Base-by-base conservation (phyloP, 257 asterid genomes). In the Salvia hispanica region DNA sequence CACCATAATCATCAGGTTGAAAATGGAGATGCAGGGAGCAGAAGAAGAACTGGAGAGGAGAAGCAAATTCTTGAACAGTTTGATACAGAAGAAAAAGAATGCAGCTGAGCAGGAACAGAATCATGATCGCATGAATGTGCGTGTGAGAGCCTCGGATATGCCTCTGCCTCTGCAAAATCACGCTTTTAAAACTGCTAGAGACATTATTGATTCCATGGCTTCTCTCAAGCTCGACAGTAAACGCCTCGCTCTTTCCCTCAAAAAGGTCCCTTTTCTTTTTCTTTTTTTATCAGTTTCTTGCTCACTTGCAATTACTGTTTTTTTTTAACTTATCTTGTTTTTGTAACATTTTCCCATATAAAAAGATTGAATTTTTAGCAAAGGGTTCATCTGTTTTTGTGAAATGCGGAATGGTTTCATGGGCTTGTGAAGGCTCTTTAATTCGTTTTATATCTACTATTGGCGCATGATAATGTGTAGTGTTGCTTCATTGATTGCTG, bases 141-240 rank as follows among this genome's bases (percentile, higher is more conserved):
- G 88, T 5, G 88, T 89, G 45, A 85, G 95, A 73, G 96, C 96
- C 36, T 76, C 95, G 4, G 98, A 89, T 28, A 92, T 92, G 96
- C 79, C 95, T 43, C 40, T 75, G 54, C 42, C 83, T 71, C 58
- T 89, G 72, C 98, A 92, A 59, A 83, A 85, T 54, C 90, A 80
- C 43, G 98, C 98, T 13, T 87, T 92, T 25, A 76, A 75, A 33
- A 71, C 82, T 59, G 80, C 95, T 7, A 75, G 80, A 77, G 56
- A 72, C 58, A 55, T 72, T 72, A 77, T 92, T 61, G 78, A 82
- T 34, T 78, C 95, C 76, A 88, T 81, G 86, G 70, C 85, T 66
- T 75, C 78, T 46, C 66, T 79, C 64, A 89, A 87, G 82, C 60
- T 81, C 69, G 95, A 91, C 72, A 91, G 77, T 81, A 92, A 89